Conservation (phyloP, 2,329 filamentous ascomycete genomes). For the Ascosphaera aggregata region DNA sequence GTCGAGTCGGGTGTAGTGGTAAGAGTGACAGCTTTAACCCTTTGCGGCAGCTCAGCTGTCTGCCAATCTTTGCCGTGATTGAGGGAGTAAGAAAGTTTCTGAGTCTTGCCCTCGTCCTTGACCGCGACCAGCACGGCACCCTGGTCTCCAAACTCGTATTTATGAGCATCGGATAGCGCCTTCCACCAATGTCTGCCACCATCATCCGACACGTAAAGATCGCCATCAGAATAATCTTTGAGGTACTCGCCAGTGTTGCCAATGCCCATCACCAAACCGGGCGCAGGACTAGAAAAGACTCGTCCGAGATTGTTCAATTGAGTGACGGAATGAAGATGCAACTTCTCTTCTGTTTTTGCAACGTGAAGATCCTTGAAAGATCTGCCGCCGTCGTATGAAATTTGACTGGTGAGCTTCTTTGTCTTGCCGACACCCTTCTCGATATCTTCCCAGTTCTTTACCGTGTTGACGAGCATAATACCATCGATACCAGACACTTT, state of each 20-base stretch:
- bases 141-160: constrained; percentile 90
- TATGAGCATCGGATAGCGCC: constrained; percentile 55
- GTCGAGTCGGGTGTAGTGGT: constrained; percentile 87
- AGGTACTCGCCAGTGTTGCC: constrained; percentile 69
- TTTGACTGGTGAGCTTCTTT: constrained; percentile 54
- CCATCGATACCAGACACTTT: constrained; percentile 82
- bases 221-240: constrained; percentile 45
- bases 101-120: constrained; percentile 37
- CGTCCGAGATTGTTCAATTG: constrained; percentile 59
- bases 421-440: constrained; percentile 25
- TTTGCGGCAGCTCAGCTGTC: constrained; percentile 42
- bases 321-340: constrained; percentile 87
- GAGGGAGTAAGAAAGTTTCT: constrained; percentile 50
- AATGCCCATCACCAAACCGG: constrained; percentile 80
- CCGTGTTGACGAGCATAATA: constrained; percentile 70
- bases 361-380: constrained; percentile 54
- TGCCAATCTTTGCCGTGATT: constrained; percentile 79
- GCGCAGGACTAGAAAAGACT: constrained; percentile 82
- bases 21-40: constrained; percentile 47
- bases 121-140: constrained; percentile 75
- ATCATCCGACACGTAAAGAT: constrained; percentile 75
- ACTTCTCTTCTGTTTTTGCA: constrained; percentile 32
- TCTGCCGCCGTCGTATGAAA: constrained; percentile 88
- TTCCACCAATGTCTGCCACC: constrained; percentile 68
- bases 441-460: constrained; percentile 66